phyloP scores from a whole-genome alignment of 2,329 filamentous ascomycete species.

The Penicillium griseofulvum region DNA sequence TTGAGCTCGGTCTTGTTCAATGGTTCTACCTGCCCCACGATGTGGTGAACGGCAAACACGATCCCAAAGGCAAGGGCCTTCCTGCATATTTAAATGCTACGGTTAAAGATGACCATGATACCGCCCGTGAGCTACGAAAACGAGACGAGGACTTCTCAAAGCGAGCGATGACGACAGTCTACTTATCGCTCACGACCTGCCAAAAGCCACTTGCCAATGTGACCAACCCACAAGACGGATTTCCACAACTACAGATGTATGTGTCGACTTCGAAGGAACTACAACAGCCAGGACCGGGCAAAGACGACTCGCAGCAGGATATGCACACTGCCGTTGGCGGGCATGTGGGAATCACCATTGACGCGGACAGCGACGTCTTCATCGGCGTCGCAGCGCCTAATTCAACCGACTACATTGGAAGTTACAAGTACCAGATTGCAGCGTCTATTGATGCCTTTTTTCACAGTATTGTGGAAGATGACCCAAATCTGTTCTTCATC shows the following conservation, averaged over 20 bases:
- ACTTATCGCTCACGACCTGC: constrained; percentile 84
- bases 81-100: constrained; percentile 27
- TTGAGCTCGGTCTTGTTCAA: constrained; percentile 61
- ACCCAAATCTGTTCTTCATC: constrained; percentile 68
- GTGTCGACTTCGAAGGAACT: constrained; percentile 67
- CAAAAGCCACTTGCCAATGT: constrained; percentile 64
- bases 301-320: constrained; percentile 41
- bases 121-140: constrained; percentile 17
- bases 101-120: constrained; percentile 13
- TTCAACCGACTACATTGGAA: constrained; percentile 60
- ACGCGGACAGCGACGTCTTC: constrained; percentile 66
- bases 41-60: constrained; percentile 50
- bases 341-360: constrained; percentile 63
- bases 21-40: constrained; percentile 63
- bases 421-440: constrained; percentile 78
- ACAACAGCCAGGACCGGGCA: constrained; percentile 63
- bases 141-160: constrained; percentile 18
- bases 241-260: constrained; percentile 75
- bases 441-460: constrained; percentile 78
- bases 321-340: constrained; percentile 62
- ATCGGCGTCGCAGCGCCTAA: constrained; percentile 72
- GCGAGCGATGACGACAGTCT: constrained; percentile 58
- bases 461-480: constrained; percentile 56
- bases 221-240: constrained; percentile 40
- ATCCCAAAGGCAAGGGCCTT: constrained; percentile 35